Evolutionary conservation across 495 filamentous ascomycete species (phyloP).

Genomic region (Penicillium simplicissimum): DNA sequence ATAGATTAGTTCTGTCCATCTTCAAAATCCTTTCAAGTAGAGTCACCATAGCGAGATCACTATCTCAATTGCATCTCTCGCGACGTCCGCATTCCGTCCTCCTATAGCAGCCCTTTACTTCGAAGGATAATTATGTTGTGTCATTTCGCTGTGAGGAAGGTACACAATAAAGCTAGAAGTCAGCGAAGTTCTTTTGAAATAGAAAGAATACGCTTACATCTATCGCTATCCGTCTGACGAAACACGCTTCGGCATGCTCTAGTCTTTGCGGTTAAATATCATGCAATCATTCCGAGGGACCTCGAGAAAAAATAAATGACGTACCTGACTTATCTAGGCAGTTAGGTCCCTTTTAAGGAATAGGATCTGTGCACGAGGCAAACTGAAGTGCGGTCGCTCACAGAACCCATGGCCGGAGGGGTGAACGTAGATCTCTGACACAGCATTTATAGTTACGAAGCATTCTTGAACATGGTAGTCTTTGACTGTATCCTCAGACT

Average conservation of each 20-base stretch:
- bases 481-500: neutral
- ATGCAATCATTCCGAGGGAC: too few species aligned
- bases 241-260: too few species aligned
- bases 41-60: neutral
- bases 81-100: neutral
- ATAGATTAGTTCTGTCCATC: neutral
- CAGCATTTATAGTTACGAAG: neutral
- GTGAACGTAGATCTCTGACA: neutral
- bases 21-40: neutral
- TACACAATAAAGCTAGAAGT: neutral
- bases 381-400: neutral
- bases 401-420: neutral
- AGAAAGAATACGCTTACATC: constrained; percentile 4
- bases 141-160: neutral
- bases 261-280: too few species aligned
- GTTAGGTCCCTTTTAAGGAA: too few species aligned
- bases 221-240: neutral
- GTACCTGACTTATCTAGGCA: too few species aligned
- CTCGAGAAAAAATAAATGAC: too few species aligned
- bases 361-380: neutral
- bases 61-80: neutral
- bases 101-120: constrained; percentile 3
- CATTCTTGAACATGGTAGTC: neutral
- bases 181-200: neutral
- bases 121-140: neutral